Conservation (phyloP, 2,329 filamentous ascomycete genomes). For the Aspergillus phoenicis region DNA sequence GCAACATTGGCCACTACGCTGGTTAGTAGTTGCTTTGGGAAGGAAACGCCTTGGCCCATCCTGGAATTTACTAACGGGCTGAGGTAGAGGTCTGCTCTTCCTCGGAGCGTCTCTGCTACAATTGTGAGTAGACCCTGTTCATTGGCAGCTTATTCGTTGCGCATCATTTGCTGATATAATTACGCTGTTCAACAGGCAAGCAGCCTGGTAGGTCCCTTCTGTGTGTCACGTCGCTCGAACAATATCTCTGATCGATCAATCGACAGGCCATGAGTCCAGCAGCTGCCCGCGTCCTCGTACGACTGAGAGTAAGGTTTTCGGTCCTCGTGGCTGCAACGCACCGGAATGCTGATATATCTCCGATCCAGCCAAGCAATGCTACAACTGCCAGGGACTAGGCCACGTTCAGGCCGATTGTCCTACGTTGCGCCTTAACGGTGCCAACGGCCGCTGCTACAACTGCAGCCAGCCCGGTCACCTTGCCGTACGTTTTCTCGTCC, state of each 20-base stretch:
- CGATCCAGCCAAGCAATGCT: slow-evolving; percentile 88
- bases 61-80: slow-evolving; percentile 50
- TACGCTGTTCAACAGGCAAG: slow-evolving; percentile 39
- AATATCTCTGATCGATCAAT: slow-evolving; percentile 26
- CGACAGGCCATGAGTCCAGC: slow-evolving; percentile 87
- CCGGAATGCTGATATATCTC: slow-evolving; percentile 22
- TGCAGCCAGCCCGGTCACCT: slow-evolving; percentile 92
- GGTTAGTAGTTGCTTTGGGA: slow-evolving; percentile 44
- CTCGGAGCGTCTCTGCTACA: slow-evolving; percentile 98
- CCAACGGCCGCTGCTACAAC: slow-evolving; percentile 91
- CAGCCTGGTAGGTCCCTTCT: slow-evolving; percentile 46
- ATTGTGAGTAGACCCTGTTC: slow-evolving; percentile 67
- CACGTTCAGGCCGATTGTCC: slow-evolving; percentile 99
- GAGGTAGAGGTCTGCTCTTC: slow-evolving; percentile 90
- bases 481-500: slow-evolving; percentile 63
- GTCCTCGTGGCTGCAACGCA: slow-evolving; percentile 9
- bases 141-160: slow-evolving; percentile 14
- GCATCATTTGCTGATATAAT: slow-evolving; percentile 25
- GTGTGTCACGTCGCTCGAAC: slow-evolving; percentile 17
- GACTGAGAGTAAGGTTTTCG: slow-evolving; percentile 70
- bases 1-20: slow-evolving; percentile 74
- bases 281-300: slow-evolving; percentile 94
- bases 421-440: slow-evolving; percentile 84
- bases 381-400: slow-evolving; percentile 97
- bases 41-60: slow-evolving; percentile 53